These are phyloP conservation scores for Malus sieversii DNA, from an alignment of 306 rosid species.

Conservation along the genomic window DNA sequence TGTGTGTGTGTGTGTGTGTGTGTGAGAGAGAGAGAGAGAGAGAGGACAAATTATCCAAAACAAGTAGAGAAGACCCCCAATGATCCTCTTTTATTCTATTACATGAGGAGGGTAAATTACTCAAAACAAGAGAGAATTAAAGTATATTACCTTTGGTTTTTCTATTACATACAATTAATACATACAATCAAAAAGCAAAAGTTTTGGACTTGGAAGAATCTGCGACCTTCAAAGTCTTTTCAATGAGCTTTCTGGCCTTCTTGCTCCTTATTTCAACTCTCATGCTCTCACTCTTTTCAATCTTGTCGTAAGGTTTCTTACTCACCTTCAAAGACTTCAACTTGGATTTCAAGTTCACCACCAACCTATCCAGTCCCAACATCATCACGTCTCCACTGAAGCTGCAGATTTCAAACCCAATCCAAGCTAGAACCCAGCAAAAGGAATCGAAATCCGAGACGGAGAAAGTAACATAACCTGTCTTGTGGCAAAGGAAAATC, in stretches of 20 bases:
- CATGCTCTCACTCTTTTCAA: conserved; percentile 97
- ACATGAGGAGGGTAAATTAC: not conserved
- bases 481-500: not conserved
- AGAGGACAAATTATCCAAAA: not conserved
- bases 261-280: conserved; percentile 85
- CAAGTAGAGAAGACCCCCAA: not conserved
- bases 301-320: conserved; percentile 65
- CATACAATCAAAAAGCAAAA: conserved; percentile 28
- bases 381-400: conserved; percentile 19
- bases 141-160: not conserved
- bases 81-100: conserved; percentile 3
- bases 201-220: conserved; percentile 70
- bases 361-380: conserved; percentile 55
- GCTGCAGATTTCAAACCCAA: not conserved
- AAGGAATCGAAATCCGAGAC: not conserved
- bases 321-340: conserved; percentile 57
- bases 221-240: conserved; percentile 62
- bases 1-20: not conserved
- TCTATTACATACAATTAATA: not conserved
- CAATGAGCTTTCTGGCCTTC: conserved; percentile 74
- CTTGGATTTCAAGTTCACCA: conserved; percentile 61
- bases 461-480: not conserved
- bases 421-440: not conserved
- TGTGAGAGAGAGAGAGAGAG: not conserved
- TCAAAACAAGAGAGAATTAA: not conserved